Conservation (phyloP, 2,329 filamentous ascomycete species). For the Aspergillus neotritici region DNA sequence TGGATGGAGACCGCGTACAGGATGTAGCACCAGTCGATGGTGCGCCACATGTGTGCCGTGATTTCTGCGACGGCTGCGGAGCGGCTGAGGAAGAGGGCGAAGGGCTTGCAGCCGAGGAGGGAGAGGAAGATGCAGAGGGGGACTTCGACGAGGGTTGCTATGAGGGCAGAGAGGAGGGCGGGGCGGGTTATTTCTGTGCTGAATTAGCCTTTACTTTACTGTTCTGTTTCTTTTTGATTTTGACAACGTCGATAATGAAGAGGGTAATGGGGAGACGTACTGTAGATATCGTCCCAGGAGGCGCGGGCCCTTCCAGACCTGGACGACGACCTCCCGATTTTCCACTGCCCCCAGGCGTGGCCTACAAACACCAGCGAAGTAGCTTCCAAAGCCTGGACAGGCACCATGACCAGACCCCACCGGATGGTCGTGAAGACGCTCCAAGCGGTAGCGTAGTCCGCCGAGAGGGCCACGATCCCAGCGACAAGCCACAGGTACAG, state of each 20-base stretch:
- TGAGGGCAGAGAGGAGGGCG: constrained; percentile 47
- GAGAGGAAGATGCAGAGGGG: constrained; percentile 60
- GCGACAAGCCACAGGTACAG: constrained; percentile 66
- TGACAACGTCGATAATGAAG: too few species aligned
- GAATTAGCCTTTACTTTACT: background rate
- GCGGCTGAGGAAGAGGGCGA: constrained; percentile 58
- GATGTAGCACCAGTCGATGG: constrained; percentile 52
- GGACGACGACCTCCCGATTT: too few species aligned
- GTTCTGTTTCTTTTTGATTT: too few species aligned
- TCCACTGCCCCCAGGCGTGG: constrained; percentile 52
- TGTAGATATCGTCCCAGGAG: too few species aligned
- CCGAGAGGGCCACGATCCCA: constrained; percentile 58
- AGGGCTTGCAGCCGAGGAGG: constrained; percentile 52
- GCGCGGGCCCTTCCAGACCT: too few species aligned
- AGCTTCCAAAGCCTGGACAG: constrained; percentile 61
- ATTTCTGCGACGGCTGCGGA: constrained; percentile 55
- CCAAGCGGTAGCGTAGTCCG: constrained; percentile 66
- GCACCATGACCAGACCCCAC: constrained; percentile 70
- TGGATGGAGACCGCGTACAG: constrained; percentile 61
- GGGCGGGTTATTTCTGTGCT: constrained; percentile 45
- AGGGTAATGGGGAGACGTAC: too few species aligned
- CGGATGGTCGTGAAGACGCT: constrained; percentile 68
- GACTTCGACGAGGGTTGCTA: constrained; percentile 47
- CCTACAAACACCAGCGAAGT: constrained; percentile 61
- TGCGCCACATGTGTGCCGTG: constrained; percentile 60